A percentile compares a stretch with the other conserved stretches of the same genome.
Conservation (phyloP, 495 filamentous ascomycete species). For the Tuber borchii region DNA sequence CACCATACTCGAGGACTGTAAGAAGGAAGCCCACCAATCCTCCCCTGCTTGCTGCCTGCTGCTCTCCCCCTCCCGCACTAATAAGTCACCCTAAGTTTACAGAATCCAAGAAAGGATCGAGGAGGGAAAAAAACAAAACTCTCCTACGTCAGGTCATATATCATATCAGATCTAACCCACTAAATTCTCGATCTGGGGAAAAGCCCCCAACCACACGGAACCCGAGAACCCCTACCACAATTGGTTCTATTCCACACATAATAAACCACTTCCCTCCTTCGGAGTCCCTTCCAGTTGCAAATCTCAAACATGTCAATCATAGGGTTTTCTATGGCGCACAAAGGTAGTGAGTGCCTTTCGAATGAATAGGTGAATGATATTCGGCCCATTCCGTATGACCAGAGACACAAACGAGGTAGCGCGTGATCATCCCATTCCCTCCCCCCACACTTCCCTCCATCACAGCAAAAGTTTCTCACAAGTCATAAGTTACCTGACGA, state of each 20-base stretch:
- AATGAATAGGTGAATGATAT: neutral
- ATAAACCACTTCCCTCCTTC: neutral
- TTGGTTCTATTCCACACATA: neutral
- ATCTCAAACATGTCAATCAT: neutral
- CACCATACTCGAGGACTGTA: neutral
- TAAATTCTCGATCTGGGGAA: neutral
- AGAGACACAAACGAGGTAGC: neutral
- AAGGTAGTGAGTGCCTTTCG: neutral
- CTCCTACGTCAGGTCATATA: neutral
- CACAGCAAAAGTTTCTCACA: neutral
- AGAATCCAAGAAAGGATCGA: neutral
- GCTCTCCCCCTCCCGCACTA: neutral
- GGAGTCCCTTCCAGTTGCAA: neutral
- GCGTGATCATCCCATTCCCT: neutral
- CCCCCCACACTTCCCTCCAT: neutral
- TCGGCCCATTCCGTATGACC: neutral
- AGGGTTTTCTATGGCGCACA: neutral
- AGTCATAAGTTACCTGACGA: neutral
- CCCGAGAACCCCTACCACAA: neutral
- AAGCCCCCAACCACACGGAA: neutral
- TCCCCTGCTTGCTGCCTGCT: neutral
- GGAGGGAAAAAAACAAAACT: neutral
- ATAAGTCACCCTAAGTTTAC: neutral
- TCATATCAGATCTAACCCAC: constrained; percentile 1
- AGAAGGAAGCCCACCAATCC: neutral